Evolutionary conservation across 2,329 filamentous ascomycete species (phyloP), one percentile per base, ranked within the genome.

Genomic region (Podosphaera aphanis): DNA sequence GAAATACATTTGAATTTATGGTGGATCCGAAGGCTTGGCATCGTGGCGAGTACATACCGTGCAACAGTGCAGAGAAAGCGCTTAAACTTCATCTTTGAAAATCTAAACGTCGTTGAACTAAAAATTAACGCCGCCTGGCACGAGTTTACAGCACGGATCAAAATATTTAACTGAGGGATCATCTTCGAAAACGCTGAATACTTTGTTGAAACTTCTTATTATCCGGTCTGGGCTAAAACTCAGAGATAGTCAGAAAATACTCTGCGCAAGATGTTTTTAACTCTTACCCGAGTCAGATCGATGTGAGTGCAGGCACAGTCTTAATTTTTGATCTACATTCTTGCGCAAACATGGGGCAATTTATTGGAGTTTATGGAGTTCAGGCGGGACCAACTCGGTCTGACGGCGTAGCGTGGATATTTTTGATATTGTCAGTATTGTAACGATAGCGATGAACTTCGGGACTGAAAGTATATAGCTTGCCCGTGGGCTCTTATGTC

Each of bases 21-120:
- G 41, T 43, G 41, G 41, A 43, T 43, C 29, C 25, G 41, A 43
- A 33, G 41, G 19, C 25, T 43, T 19, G 41, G 41, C 5, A 19
- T 43, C 13, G 13, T 33, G 8, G 10, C 25, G 16, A 43, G n/a
- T 16, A 20, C 16, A 31, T 43, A 16, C n/a, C 25, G 41, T 15
- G 13, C 41, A 20, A 15, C 11, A 7, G 25, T 21, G 10, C 41
- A 43, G 16, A 21, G 29, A 31, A 13, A 43, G 11, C 25, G 41
- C 19, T 35, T 43, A 10, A 21, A 21, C 20, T 19, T 15, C 10
- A 20, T 43, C 3, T 11, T 33, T 13, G 8, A 35, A 33, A 43
- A 33, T 43, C 23, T 43, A 10, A 43, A 23, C 41, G 11, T 13
- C 16, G 16, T 43, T 33, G 41, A 43, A 35, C 15, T 20, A 33